phyloP scores from a whole-genome alignment of 2,329 filamentous ascomycete genomes.

The Emergomyces orientalis region DNA sequence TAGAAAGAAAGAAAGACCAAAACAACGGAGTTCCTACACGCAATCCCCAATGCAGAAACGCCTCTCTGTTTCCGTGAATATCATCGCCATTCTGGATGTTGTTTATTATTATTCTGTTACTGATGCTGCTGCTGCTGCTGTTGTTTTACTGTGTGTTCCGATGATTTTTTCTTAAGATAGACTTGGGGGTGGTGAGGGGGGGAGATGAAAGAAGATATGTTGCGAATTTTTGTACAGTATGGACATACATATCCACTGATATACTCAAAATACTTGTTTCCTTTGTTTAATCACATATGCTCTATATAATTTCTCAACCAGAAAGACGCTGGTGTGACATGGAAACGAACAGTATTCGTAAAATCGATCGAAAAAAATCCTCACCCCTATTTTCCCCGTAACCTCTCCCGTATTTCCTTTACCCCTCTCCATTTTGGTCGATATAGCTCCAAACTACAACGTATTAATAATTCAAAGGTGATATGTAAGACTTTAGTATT shows the following conservation, averaged over 20 bases:
- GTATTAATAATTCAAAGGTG: background rate
- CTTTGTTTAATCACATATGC: slow-evolving; percentile 13
- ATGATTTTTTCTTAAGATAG: slow-evolving; percentile 20
- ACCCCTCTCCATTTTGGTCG: no score
- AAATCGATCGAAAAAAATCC: background rate
- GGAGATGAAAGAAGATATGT: slow-evolving; percentile 23
- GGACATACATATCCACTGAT: slow-evolving; percentile 23
- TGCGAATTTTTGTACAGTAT: slow-evolving; percentile 27
- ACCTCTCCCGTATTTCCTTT: no score
- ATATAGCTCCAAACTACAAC: no score
- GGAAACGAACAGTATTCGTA: background rate
- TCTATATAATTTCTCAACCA: background rate
- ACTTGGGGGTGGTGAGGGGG: slow-evolving; percentile 14
- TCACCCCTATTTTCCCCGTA: no score
- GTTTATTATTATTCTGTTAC: slow-evolving; percentile 4
- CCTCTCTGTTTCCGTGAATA: background rate
- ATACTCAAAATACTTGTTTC: slow-evolving; percentile 23
- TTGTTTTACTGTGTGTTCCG: slow-evolving; percentile 11
- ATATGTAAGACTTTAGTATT: background rate
- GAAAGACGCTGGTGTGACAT: background rate
- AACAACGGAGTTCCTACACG: background rate
- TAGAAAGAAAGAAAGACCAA: background rate
- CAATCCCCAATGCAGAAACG: background rate
- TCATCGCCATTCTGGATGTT: background rate
- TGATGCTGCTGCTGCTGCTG: background rate